These are phyloP conservation scores for Grifola frondosa DNA, from an alignment of 1,284 basidiomycete species.

Conservation along the genomic window DNA sequence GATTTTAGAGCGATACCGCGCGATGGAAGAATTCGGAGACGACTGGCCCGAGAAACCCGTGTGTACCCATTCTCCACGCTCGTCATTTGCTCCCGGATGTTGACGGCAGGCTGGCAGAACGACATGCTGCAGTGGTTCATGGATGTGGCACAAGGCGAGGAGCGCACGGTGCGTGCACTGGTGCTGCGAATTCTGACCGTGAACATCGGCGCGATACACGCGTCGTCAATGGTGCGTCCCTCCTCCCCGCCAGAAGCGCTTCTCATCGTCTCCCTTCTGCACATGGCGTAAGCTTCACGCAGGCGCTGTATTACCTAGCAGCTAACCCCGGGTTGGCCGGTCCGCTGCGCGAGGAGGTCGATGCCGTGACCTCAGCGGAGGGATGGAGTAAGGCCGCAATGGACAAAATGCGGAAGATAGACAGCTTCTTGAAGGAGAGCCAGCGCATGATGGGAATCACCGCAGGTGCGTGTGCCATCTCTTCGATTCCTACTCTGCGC, in stretches of 20 bases:
- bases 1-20: slow-evolving; percentile 9
- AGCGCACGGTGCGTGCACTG: slow-evolving; percentile 8
- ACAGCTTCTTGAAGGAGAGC: slow-evolving; percentile 51
- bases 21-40: slow-evolving; percentile 5
- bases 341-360: slow-evolving; percentile 44
- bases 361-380: slow-evolving; percentile 32
- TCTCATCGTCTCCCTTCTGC: too few relatives aligned
- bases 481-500: too few relatives aligned
- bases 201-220: slow-evolving; percentile 34
- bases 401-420: slow-evolving; percentile 44
- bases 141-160: slow-evolving; percentile 11
- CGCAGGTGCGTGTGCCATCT: slow-evolving; percentile 22
- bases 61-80: not conserved
- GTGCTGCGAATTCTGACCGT: slow-evolving; percentile 21
- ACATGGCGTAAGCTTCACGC: slow-evolving; percentile 27
- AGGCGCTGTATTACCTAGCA: slow-evolving; percentile 42
- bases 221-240: slow-evolving; percentile 29
- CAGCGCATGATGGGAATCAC: slow-evolving; percentile 37
- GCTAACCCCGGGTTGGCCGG: slow-evolving; percentile 37
- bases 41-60: slow-evolving; percentile 6
- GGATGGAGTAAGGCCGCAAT: slow-evolving; percentile 46
- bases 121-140: slow-evolving; percentile 20
- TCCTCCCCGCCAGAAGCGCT: not conserved
- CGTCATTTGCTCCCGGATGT: not conserved
- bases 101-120: slow-evolving; percentile 3